A percentile compares a stretch with the other conserved stretches of the same genome.
Evolutionary conservation across 2,329 filamentous ascomycete genomes (phyloP).

Genomic region (Achaetomium macrosporum): DNA sequence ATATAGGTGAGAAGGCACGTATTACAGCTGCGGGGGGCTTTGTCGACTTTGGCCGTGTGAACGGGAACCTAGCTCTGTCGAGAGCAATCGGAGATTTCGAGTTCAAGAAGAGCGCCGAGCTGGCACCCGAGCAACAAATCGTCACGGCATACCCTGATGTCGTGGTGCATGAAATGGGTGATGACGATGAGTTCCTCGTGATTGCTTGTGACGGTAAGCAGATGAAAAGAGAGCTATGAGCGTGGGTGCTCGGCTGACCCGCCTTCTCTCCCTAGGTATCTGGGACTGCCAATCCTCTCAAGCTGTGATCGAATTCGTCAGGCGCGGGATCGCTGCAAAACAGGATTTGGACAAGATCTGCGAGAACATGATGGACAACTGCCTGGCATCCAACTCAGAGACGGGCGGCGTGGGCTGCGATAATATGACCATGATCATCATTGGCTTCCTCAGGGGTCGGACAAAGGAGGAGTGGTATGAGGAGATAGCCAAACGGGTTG

Average conservation of each 20-base stretch:
- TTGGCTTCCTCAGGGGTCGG: conserved; percentile 85
- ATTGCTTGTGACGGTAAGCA: conserved; percentile 83
- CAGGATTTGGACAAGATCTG: conserved; percentile 93
- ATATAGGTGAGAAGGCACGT: conserved; percentile 81
- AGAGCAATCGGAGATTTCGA: conserved; percentile 98
- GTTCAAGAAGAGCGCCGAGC: conserved; percentile 98
- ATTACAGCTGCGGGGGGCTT: conserved; percentile 95
- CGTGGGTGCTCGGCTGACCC: background rate
- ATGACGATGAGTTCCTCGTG: conserved; percentile 93
- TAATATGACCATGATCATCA: conserved; percentile 97
- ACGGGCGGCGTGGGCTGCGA: conserved; percentile 97
- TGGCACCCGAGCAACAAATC: conserved; percentile 97
- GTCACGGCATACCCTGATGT: conserved; percentile 97
- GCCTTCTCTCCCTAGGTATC: conserved; percentile 60
- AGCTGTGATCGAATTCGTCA: conserved; percentile 92
- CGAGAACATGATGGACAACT: conserved; percentile 99
- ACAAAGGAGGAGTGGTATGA: conserved; percentile 98
- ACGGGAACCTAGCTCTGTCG: conserved; percentile 93
- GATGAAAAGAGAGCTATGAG: background rate
- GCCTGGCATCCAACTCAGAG: conserved; percentile 93
- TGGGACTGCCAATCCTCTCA: conserved; percentile 99
- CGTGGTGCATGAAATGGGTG: conserved; percentile 78
- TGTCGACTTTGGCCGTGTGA: conserved; percentile 96
- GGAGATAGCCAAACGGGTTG: conserved; percentile 86
- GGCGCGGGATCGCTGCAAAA: conserved; percentile 92